Evolutionary conservation across 192 early-diverging fungal genomes (phyloP).

Genomic region (Phlyctochytrium planicorne): DNA sequence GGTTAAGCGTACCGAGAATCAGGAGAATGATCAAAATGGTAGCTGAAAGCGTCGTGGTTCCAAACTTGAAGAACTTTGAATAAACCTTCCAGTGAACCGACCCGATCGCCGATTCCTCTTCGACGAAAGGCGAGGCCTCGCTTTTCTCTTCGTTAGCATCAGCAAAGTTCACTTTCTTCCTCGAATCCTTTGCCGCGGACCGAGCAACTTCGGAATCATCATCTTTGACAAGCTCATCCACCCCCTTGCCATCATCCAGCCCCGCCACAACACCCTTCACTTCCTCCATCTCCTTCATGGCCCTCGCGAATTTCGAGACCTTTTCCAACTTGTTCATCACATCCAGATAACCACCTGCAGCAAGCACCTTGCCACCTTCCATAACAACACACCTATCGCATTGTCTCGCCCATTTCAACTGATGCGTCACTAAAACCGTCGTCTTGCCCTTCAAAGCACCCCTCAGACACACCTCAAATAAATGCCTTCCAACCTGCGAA

Average conservation of each 20-base stretch:
- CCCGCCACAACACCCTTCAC: conserved; percentile 35
- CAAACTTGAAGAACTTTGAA: conserved; percentile 31
- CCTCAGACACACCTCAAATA: conserved; percentile 27
- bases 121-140: background rate
- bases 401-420: conserved; percentile 24
- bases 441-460: conserved; percentile 29
- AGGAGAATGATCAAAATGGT: conserved; percentile 18
- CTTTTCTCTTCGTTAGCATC: background rate
- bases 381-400: conserved; percentile 36
- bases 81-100: conserved; percentile 25
- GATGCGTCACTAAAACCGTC: conserved; percentile 32
- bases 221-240: conserved; percentile 21
- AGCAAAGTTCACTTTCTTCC: background rate
- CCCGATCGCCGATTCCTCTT: conserved; percentile 14
- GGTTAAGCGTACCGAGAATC: too few species aligned
- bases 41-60: conserved; percentile 9
- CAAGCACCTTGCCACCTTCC: conserved; percentile 21
- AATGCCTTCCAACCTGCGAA: conserved; percentile 35
- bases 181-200: conserved; percentile 13
- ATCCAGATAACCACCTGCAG: conserved; percentile 17
- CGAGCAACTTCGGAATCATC: conserved; percentile 25
- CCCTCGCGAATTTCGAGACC: conserved; percentile 18
- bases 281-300: conserved; percentile 21
- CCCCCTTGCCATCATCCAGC: conserved; percentile 39
- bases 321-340: conserved; percentile 1